These are phyloP conservation scores for Erodium trifolium DNA, from an alignment of 441 rosid species.

Conservation along the genomic window DNA sequence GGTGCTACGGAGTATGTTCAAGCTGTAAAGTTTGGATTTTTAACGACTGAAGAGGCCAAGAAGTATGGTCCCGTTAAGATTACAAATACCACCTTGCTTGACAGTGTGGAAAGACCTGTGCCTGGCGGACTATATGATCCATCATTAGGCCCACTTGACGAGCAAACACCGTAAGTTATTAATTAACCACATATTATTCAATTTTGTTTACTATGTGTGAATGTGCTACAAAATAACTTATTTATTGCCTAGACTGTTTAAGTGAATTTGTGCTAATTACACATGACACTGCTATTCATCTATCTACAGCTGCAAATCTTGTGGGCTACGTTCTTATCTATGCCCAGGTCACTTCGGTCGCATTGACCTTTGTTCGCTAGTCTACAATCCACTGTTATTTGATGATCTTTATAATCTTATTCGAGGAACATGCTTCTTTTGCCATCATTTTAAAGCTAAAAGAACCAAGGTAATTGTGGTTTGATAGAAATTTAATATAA, in stretches of 20 bases:
- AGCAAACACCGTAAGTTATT: constrained; percentile 17
- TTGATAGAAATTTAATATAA: constrained; percentile 8
- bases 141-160: constrained; percentile 21
- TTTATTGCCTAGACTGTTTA: not conserved
- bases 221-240: not conserved
- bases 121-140: constrained; percentile 25
- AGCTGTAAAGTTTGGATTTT: constrained; percentile 21
- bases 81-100: constrained; percentile 19
- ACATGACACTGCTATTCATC: constrained; percentile 7
- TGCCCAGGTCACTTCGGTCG: constrained; percentile 98
- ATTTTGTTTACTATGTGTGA: not conserved
- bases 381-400: constrained; percentile 81
- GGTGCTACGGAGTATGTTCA: constrained; percentile 18
- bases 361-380: constrained; percentile 62
- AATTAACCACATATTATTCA: not conserved
- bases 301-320: constrained; percentile 65
- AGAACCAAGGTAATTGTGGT: constrained; percentile 36
- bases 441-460: constrained; percentile 47
- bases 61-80: constrained; percentile 22
- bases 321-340: constrained; percentile 46
- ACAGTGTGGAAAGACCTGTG: constrained; percentile 23
- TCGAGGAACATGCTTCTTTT: constrained; percentile 59
- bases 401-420: constrained; percentile 47
- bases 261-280: not conserved
- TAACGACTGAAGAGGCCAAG: constrained; percentile 19